Percentiles rank a stretch among this genome's conserved stretches.
These are phyloP conservation scores for Casuarina equisetifolia DNA, from an alignment of 306 rosid species.

Conservation along the genomic window DNA sequence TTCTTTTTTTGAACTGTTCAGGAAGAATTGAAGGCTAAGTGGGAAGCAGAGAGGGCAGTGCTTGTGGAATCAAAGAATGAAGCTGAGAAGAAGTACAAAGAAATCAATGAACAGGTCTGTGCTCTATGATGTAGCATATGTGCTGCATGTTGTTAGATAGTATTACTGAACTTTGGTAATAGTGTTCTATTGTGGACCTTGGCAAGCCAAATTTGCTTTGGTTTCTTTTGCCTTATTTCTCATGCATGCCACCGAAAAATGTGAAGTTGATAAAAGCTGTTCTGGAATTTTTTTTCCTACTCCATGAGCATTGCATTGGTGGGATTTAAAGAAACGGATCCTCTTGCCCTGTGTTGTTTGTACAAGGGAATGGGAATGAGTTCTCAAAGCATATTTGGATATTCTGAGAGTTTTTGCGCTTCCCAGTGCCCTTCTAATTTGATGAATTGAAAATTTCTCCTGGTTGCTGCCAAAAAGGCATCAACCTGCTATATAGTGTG, in stretches of 20 bases:
- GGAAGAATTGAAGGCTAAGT: slow-evolving; percentile 72
- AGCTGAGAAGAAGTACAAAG: slow-evolving; percentile 72
- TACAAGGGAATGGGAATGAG: background rate
- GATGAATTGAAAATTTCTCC: background rate
- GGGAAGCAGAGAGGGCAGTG: slow-evolving; percentile 61
- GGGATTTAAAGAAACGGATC: background rate
- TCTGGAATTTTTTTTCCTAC: background rate
- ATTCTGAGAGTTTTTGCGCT: background rate
- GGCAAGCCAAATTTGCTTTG: no score
- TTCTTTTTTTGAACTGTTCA: slow-evolving; percentile 29
- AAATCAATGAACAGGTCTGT: slow-evolving; percentile 89
- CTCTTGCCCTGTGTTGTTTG: no score
- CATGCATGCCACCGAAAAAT: no score
- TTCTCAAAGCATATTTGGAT: no score
- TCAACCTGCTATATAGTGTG: no score
- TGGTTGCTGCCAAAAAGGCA: background rate
- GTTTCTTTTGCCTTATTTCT: no score
- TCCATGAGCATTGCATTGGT: background rate
- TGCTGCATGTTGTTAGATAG: no score
- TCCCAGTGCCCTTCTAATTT: background rate
- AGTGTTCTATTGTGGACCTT: no score
- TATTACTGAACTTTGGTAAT: no score
- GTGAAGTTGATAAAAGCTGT: no score
- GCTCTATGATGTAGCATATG: slow-evolving; percentile 5
- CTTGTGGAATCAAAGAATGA: slow-evolving; percentile 55